Percentiles rank a stretch among this genome's conserved stretches.
Conservation (phyloP, 108 stramenopile genomes). For the Pinguiococcus pyrenoidosus region DNA sequence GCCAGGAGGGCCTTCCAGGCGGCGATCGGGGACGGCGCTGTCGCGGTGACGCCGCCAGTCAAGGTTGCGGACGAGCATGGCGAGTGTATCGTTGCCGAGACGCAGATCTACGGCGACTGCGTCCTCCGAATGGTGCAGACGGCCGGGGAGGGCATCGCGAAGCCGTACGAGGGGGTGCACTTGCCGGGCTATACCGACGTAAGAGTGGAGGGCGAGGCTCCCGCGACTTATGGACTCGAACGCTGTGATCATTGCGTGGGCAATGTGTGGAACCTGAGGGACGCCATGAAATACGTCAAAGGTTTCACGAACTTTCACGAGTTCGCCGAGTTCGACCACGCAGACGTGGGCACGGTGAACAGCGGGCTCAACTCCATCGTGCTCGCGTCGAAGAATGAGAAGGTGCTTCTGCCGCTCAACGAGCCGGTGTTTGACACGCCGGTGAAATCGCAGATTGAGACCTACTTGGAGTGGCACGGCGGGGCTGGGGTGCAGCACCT, state of each 20-base stretch:
- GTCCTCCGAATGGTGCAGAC: too few relatives aligned
- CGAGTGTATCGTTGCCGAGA: too few relatives aligned
- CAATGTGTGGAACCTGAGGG: conserved; percentile 34
- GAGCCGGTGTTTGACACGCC: conserved; percentile 57
- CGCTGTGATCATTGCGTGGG: conserved; percentile 27
- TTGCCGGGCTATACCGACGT: background rate
- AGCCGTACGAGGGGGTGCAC: background rate
- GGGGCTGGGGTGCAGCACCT: conserved; percentile 72
- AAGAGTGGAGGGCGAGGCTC: background rate
- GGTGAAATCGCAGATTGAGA: conserved; percentile 46
- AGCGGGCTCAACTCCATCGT: conserved; percentile 70
- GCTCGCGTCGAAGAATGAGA: conserved; percentile 40
- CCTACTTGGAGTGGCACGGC: conserved; percentile 65
- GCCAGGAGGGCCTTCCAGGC: too few relatives aligned
- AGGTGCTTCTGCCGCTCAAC: conserved; percentile 63
- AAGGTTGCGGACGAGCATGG: too few relatives aligned
- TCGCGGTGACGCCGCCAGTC: too few relatives aligned
- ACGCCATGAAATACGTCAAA: conserved; percentile 33
- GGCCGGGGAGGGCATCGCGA: too few relatives aligned
- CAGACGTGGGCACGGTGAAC: conserved; percentile 69
- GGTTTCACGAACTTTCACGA: conserved; percentile 56
- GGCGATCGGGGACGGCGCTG: too few relatives aligned
- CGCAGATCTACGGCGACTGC: too few relatives aligned
- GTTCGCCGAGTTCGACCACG: conserved; percentile 67
- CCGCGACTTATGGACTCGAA: conserved; percentile 21